A percentile compares a stretch with the other conserved stretches of the same genome.
These are phyloP conservation scores for Suhomyces chickasaworum DNA, from an alignment of 1,139 yeast species.

Conservation along the genomic window DNA sequence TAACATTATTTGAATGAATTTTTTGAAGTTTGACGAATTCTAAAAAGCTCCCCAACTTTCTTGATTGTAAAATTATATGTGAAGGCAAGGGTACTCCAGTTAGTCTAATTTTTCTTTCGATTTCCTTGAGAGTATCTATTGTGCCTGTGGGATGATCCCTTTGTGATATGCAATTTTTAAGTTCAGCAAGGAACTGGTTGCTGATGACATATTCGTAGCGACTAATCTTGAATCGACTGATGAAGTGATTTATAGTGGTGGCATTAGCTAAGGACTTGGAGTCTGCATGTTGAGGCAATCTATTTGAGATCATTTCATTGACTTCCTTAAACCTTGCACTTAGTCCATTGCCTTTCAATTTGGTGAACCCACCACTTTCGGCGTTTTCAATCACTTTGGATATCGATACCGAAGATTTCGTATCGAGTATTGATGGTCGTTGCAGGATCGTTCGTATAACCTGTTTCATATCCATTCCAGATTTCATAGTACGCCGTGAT, in stretches of 20 bases:
- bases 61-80: slow-evolving; percentile 17
- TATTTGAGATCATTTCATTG: not conserved
- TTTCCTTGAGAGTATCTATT: not conserved
- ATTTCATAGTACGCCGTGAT: not conserved
- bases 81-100: slow-evolving; percentile 17
- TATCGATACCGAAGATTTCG: slow-evolving; percentile 3
- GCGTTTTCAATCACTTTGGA: slow-evolving; percentile 7
- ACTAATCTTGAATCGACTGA: slow-evolving; percentile 26
- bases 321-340: slow-evolving; percentile 9
- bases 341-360: slow-evolving; percentile 7
- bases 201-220: slow-evolving; percentile 23
- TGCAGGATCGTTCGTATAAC: slow-evolving; percentile 3
- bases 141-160: not conserved
- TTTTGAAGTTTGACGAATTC: slow-evolving; percentile 18
- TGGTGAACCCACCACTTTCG: not conserved
- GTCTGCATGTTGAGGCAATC: slow-evolving; percentile 2
- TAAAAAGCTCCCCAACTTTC: slow-evolving; percentile 26
- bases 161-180: not conserved
- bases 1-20: slow-evolving; percentile 6
- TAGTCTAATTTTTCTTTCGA: not conserved
- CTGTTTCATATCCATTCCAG: not conserved
- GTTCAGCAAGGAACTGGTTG: slow-evolving; percentile 8
- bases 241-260: slow-evolving; percentile 9
- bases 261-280: not conserved
- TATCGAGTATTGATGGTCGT: not conserved